Base-by-base conservation (phyloP, 768 basidiomycete species). In the Lactarius hengduanensis region DNA sequence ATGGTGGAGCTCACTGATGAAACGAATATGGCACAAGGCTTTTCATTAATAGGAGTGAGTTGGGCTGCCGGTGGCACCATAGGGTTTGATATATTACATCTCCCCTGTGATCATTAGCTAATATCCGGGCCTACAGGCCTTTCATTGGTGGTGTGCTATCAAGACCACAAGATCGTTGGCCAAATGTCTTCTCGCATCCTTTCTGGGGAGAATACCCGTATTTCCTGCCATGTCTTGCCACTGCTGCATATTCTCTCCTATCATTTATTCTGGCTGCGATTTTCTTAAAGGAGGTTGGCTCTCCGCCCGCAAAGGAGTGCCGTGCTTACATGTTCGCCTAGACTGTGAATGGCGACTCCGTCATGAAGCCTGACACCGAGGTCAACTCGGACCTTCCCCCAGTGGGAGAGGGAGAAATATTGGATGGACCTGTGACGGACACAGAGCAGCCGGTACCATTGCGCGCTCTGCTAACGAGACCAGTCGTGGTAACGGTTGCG, bases 401-500 rank as follows among this genome's bases (percentile, higher is more conserved):
- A 4, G n/a, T 47, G 0, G 47, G 47, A 50, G 47, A 13, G 5
- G 38, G 47, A 4, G 47, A 50, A 50, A 26, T 22, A 50, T 4
- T 22, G 10, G 47, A 50, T n/a, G 22, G 47, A 22, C 22, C 47
- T 22, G n/a, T 13, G 30, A 38, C n/a, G 9, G 55, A 62, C n/a
- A 22, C 28, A 18, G 50, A 11, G 56, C 28, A 41, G 26, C 74
- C 76, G 0, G 6, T 71, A 7, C 59, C 76, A 0, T 77, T 87
- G 64, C 76, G 76, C 4, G 67, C 69, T 50, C 71, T 81, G 22
- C 67, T 76, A 56, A 74, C 70, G 7, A 64, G 41, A 34, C 75
- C 77, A 7, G 77, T 86, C 59, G 66, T 80, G 56, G 71, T 84
- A 55, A 76, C 81, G 26, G 73, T 82, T 28, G 62, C 72, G 64